Evolutionary conservation across 2,329 filamentous ascomycete genomes (phyloP).

Genomic region (Amphichorda felina): DNA sequence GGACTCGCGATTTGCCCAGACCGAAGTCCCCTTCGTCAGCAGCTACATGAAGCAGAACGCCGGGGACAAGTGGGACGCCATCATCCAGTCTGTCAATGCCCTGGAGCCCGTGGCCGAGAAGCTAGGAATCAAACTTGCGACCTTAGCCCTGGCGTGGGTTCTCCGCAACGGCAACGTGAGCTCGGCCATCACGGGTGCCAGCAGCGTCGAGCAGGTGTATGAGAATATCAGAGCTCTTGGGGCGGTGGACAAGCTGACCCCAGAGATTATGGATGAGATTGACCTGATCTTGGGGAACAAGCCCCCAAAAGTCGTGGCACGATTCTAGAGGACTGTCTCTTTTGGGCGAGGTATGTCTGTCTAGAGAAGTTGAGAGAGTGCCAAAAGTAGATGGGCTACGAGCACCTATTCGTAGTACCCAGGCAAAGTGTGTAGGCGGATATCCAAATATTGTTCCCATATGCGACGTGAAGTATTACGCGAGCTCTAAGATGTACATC

Average conservation of each 20-base stretch:
- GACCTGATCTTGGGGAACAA: conserved; percentile 48
- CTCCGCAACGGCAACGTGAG: conserved; percentile 50
- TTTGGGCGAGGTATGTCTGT: not conserved
- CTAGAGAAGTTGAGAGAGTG: too few species aligned
- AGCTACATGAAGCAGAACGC: conserved; percentile 35
- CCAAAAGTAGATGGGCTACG: not conserved
- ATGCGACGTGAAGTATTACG: too few species aligned
- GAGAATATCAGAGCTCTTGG: conserved; percentile 45
- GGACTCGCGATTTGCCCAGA: conserved; percentile 44
- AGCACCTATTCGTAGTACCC: too few species aligned
- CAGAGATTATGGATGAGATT: conserved; percentile 46
- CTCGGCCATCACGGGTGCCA: conserved; percentile 49
- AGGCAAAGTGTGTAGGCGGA: too few species aligned
- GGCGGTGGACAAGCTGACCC: conserved; percentile 42
- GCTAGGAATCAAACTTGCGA: conserved; percentile 41
- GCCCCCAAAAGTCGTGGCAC: conserved; percentile 28
- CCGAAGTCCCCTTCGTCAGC: conserved; percentile 42
- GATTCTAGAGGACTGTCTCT: conserved; percentile 17
- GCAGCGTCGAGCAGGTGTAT: conserved; percentile 43
- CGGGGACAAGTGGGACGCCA: conserved; percentile 38
- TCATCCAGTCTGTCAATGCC: conserved; percentile 47
- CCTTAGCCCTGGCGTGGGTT: conserved; percentile 50
- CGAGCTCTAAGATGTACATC: too few species aligned
- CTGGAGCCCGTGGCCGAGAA: conserved; percentile 52
- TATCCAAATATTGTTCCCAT: too few species aligned